These are phyloP conservation scores for Glebionis coronaria DNA, from an alignment of 129 eudicot species.

Conservation along the genomic window DNA sequence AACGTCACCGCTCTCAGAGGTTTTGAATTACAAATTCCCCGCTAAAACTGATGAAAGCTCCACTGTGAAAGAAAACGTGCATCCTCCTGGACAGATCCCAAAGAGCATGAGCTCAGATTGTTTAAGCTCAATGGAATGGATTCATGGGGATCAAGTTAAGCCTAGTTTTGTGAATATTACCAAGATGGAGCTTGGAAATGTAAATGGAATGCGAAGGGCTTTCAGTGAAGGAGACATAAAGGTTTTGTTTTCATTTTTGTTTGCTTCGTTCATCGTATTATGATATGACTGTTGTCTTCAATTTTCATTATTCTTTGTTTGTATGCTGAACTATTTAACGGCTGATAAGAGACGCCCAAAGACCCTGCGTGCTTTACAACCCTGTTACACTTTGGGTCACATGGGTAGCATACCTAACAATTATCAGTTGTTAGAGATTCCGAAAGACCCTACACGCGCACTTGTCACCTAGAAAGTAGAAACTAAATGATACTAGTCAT, in stretches of 20 bases:
- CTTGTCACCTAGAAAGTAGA: too few species aligned
- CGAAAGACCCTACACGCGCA: too few species aligned
- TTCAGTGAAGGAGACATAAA: conserved; percentile 94
- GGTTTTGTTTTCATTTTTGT: conserved; percentile 41
- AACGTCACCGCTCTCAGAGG: conserved; percentile 52
- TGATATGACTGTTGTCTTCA: conserved; percentile 2
- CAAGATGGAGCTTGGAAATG: conserved; percentile 55
- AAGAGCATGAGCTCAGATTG: conserved; percentile 74
- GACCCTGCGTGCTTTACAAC: neutral
- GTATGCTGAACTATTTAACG: neutral
- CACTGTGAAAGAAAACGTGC: conserved; percentile 33
- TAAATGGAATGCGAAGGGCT: conserved; percentile 83
- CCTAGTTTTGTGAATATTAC: conserved; percentile 58
- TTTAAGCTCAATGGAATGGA: conserved; percentile 54
- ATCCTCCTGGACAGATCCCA: conserved; percentile 46
- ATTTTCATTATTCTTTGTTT: neutral
- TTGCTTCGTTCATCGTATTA: neutral
- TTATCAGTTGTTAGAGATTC: neutral
- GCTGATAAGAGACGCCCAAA: neutral
- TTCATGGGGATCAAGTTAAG: conserved; percentile 38
- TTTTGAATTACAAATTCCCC: conserved; percentile 45
- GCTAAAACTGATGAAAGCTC: conserved; percentile 31
- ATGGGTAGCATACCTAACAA: neutral
- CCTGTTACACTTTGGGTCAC: neutral
- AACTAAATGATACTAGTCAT: too few species aligned